Percentiles rank a stretch among this genome's conserved stretches.
These are phyloP conservation scores for Hericium erinaceus DNA, from an alignment of 768 basidiomycete genomes.

Conservation along the genomic window DNA sequence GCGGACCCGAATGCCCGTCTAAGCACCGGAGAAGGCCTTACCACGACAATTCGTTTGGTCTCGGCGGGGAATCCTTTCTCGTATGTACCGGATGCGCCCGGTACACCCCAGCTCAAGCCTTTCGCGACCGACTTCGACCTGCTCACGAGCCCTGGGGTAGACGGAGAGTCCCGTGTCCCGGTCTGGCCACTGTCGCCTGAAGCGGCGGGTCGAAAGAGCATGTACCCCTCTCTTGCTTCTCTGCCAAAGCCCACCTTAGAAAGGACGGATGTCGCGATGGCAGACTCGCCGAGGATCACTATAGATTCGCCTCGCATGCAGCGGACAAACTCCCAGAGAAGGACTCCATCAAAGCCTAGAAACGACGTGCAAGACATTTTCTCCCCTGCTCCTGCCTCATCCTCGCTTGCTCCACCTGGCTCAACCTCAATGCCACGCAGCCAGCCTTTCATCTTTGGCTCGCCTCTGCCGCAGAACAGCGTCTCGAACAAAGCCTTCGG, in stretches of 20 bases:
- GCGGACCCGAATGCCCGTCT: constrained; percentile 53
- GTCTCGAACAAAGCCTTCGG: constrained; percentile 61
- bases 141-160: constrained; percentile 39
- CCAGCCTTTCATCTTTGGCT: constrained; percentile 70
- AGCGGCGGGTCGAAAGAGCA: constrained; percentile 14
- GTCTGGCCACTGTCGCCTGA: constrained; percentile 35
- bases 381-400: constrained; percentile 25
- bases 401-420: constrained; percentile 1
- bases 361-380: constrained; percentile 29
- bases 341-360: constrained; percentile 23
- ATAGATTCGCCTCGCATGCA: constrained; percentile 13
- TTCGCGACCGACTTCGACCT: constrained; percentile 64
- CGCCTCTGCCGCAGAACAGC: constrained; percentile 54
- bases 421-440: constrained; percentile 19
- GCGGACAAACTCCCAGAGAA: constrained; percentile 6
- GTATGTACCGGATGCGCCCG: constrained; percentile 12
- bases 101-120: constrained; percentile 58
- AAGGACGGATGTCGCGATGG: neutral
- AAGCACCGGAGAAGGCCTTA: constrained; percentile 36
- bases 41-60: constrained; percentile 40
- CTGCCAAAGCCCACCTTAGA: neutral
- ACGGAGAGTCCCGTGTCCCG: constrained; percentile 14
- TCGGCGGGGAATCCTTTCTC: constrained; percentile 13
- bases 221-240: constrained; percentile 32
- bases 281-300: constrained; percentile 10